These are phyloP conservation scores for Penicillium mononematosum DNA, from an alignment of 495 filamentous ascomycete species.

Conservation along the genomic window DNA sequence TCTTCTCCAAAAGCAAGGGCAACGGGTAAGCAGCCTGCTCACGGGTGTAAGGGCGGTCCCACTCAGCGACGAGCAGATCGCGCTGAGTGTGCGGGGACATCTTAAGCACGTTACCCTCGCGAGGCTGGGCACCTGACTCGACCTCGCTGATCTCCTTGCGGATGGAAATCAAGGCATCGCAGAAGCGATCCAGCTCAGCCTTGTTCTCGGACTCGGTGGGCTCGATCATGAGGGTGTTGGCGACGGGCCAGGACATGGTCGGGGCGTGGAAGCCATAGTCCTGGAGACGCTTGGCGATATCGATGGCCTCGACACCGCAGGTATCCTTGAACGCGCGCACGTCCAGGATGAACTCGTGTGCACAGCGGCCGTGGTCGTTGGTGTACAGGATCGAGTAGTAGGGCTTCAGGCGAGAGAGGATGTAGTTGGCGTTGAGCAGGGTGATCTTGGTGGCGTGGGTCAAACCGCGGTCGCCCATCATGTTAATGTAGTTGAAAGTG, in stretches of 20 bases:
- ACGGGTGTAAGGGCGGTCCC: slow-evolving; percentile 75
- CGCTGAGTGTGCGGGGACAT: slow-evolving; percentile 85
- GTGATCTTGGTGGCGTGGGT: slow-evolving; percentile 95
- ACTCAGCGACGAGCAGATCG: slow-evolving; percentile 69
- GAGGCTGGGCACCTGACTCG: slow-evolving; percentile 75
- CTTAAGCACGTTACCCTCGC: slow-evolving; percentile 86
- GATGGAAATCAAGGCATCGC: slow-evolving; percentile 87
- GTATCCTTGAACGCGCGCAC: slow-evolving; percentile 81
- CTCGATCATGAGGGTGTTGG: slow-evolving; percentile 98
- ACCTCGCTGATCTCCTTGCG: slow-evolving; percentile 81
- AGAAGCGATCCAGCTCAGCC: slow-evolving; percentile 92
- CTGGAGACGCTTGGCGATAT: slow-evolving; percentile 95
- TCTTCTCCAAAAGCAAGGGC: slow-evolving; percentile 86
- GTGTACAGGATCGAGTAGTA: slow-evolving; percentile 94
- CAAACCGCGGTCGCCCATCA: slow-evolving; percentile 90
- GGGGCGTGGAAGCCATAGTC: slow-evolving; percentile 99
- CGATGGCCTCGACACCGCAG: slow-evolving; percentile 87
- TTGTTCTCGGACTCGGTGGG: slow-evolving; percentile 94
- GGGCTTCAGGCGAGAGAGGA: slow-evolving; percentile 83
- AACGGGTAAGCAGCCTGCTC: slow-evolving; percentile 89
- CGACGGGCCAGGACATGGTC: slow-evolving; percentile 97
- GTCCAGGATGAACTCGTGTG: slow-evolving; percentile 98
- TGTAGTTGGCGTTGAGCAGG: slow-evolving; percentile 96
- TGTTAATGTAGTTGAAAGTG: slow-evolving; percentile 95
- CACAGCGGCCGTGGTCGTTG: slow-evolving; percentile 82